Evolutionary conservation across 345 rosid species (phyloP).

Genomic region (Brassica rapa): DNA sequence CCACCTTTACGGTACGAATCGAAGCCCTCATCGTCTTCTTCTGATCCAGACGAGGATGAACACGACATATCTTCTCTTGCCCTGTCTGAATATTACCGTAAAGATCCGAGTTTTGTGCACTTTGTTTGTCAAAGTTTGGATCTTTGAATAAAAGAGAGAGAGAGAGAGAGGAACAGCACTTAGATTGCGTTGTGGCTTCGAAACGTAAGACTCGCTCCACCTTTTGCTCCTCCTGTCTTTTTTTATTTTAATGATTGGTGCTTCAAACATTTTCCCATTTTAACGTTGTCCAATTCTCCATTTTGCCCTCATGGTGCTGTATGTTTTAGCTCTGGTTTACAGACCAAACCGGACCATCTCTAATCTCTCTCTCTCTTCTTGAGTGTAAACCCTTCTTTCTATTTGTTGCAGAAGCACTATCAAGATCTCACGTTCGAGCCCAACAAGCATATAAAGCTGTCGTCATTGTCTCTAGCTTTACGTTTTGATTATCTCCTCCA

Average conservation of each 20-base stretch:
- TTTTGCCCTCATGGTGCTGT: conserved; percentile 33
- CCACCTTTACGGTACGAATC: conserved; percentile 97
- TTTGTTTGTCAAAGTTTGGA: conserved; percentile 35
- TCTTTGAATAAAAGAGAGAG: conserved; percentile 35
- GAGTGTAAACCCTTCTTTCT: neutral
- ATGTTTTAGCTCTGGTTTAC: neutral
- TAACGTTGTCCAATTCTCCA: conserved; percentile 23
- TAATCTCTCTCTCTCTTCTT: neutral
- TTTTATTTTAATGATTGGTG: conserved; percentile 27
- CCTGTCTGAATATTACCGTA: conserved; percentile 20
- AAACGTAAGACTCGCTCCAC: conserved; percentile 44
- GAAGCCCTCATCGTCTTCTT: conserved; percentile 88
- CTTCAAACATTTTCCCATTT: conserved; percentile 36
- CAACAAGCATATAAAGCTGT: neutral
- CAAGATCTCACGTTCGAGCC: neutral
- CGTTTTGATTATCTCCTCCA: conserved; percentile 29
- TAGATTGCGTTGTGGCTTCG: conserved; percentile 31
- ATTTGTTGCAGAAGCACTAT: conserved; percentile 1
- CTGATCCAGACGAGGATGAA: conserved; percentile 93
- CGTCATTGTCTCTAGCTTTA: conserved; percentile 9
- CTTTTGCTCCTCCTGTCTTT: conserved; percentile 37
- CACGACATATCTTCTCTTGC: conserved; percentile 55
- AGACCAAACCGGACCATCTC: neutral
- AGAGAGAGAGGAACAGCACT: conserved; percentile 36
- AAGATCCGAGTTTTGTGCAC: conserved; percentile 8